Percentiles rank a stretch among this genome's conserved stretches.
phyloP scores from a whole-genome alignment of 805 yeast genomes.

The Candida broadrunensis region DNA sequence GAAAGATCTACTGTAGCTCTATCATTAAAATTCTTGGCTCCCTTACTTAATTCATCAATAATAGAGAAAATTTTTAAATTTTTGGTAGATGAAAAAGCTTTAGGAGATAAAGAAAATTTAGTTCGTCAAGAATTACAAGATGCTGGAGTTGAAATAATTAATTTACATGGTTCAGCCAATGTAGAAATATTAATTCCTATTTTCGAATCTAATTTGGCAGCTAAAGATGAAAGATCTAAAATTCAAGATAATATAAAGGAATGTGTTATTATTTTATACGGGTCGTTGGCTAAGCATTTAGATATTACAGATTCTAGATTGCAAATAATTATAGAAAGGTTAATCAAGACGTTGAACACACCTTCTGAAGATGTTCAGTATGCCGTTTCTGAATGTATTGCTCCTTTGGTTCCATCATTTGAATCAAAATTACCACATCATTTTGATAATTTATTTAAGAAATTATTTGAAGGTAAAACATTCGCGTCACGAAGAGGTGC shows the following conservation, averaged over 20 bases:
- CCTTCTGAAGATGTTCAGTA: slow-evolving; percentile 89
- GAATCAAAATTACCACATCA: slow-evolving; percentile 48
- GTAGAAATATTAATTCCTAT: slow-evolving; percentile 78
- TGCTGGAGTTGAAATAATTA: slow-evolving; percentile 78
- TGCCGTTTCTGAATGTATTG: slow-evolving; percentile 82
- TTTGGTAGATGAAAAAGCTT: slow-evolving; percentile 58
- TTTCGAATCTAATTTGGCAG: slow-evolving; percentile 67
- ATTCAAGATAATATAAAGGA: slow-evolving; percentile 66
- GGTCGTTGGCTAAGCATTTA: slow-evolving; percentile 86
- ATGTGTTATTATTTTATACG: slow-evolving; percentile 81
- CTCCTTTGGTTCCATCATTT: slow-evolving; percentile 71
- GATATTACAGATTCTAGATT: slow-evolving; percentile 64
- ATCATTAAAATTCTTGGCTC: slow-evolving; percentile 56
- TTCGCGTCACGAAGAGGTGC: slow-evolving; percentile 79
- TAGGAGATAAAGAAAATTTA: slow-evolving; percentile 69
- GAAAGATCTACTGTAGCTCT: slow-evolving; percentile 79
- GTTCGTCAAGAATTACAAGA: slow-evolving; percentile 84
- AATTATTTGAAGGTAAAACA: slow-evolving; percentile 51
- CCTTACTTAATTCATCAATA: slow-evolving; percentile 35
- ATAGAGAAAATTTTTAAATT: slow-evolving; percentile 60
- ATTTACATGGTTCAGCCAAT: slow-evolving; percentile 57
- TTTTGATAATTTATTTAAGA: slow-evolving; percentile 56
- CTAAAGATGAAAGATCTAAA: slow-evolving; percentile 44
- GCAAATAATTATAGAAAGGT: slow-evolving; percentile 59
- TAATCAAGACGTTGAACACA: slow-evolving; percentile 72